Evolutionary conservation across 2,329 filamentous ascomycete species (phyloP), one percentile per base, ranked within the genome.

Genomic region (Xylariaceae sp.): DNA sequence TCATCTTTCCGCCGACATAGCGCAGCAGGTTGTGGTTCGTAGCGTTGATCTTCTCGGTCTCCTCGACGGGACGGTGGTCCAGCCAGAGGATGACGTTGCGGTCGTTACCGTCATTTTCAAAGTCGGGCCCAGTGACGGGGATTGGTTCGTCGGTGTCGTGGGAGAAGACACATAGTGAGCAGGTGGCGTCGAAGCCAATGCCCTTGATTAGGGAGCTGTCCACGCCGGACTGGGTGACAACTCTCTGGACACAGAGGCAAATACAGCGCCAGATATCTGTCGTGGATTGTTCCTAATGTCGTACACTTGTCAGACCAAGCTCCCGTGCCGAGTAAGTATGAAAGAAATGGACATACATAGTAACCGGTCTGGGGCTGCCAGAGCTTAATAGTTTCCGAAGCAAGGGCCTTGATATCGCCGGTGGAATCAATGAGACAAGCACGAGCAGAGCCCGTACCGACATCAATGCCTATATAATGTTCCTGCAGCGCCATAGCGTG

Each of bases 161-260:
- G 57, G 87, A 83, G 76, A 99, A 96, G 67, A 97, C 92, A 37
- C 92, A 85, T 34, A 99, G 84, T 15, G 94, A 99, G 80, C 94
- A 99, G n/a, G 94, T 99, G 18, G 94, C 94, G 74, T 99, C 94
- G 74, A 99, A 97, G 56, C 94, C 94, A 70, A 99, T 91, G 60
- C 94, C 94, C 67, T 88, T 88, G 69, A 99, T 88, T 42, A 84
- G 86, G 63, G 78, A 78, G 3, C 87, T 83, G 69, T 93, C 86
- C 66, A 96, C 87, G 67, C 87, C 87, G 66, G 93, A 89, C 74
- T 96, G 88, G 71, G 82, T 83, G 69, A 97, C 83, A 50, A 92
- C 91, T 55, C 87, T 83, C 69, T 92, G 88, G 44, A 97, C 91
- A 48, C 91, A 94, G 62, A 85, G 82, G 78, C 92, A 96, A 73